Evolutionary conservation across 1,284 basidiomycete genomes (phyloP), one percentile per base, ranked within the genome.

Genomic region (Puccinia hordei): DNA sequence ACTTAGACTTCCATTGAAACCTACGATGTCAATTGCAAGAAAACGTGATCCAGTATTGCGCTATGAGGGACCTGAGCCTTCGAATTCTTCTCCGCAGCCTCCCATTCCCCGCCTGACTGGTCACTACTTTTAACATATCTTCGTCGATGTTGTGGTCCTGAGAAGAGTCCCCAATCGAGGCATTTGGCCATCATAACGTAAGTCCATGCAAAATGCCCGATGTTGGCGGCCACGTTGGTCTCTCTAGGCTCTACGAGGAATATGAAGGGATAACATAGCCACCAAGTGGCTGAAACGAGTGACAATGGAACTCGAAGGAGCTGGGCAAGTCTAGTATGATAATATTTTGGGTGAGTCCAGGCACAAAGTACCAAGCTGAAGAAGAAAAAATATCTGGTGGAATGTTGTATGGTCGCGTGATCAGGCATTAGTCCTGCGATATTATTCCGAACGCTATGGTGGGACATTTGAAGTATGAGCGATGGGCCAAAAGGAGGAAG

Each of bases 321-420:
- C 1, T 24, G 33, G 51, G 71, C 71, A 51, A 73, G 71, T 55
- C 71, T 46, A 38, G 35, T 55, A 24, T 53, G 71, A 57, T 73
- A 73, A 41, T 73, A 73, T 13, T 55, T 46, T 19, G 71, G 71
- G 33, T 73, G 71, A 55, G 71, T 73, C 71, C 71, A 73, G 33
- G 71, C 51, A 33, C 71, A 73, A 73, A 73, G 71, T n/a, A 68
- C 66, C n/a, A 68, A 68, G 46, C 41, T 68, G 17, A 38, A 9
- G 30, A 68, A 51, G 46, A 68, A 51, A 68, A 68, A 68, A 68
- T 4, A 19, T 66, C 35, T 66, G 22, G 41, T 66, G 63, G 19
- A 22, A 22, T 35, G 63, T 38, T 30, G 35, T 66, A 46, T 4
- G 35, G 38, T 46, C 27, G 57, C 24, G 13, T 33, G 24, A 59